Evolutionary conservation across 176 grass and related monocot species (phyloP).

Genomic region (Zoysia japonica): DNA sequence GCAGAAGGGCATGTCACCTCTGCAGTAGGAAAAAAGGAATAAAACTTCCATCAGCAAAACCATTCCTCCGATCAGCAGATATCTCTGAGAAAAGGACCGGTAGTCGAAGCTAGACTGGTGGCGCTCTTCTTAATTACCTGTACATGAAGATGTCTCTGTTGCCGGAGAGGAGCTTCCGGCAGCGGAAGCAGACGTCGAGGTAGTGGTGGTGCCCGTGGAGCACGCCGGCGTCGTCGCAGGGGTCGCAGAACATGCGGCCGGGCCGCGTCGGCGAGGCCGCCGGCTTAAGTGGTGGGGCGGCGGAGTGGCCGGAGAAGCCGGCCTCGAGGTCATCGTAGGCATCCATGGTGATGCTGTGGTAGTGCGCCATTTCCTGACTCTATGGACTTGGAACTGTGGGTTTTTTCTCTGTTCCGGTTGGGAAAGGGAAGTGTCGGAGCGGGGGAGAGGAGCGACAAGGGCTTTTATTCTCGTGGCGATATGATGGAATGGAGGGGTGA

Average conservation of each 20-base stretch:
- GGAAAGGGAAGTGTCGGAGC: background rate
- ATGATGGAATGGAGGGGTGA: background rate
- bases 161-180: slow-evolving; percentile 60
- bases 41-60: slow-evolving; percentile 29
- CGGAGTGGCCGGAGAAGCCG: slow-evolving; percentile 43
- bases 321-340: slow-evolving; percentile 59
- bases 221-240: slow-evolving; percentile 43
- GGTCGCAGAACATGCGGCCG: slow-evolving; percentile 63
- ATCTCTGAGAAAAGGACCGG: background rate
- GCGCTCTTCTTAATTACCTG: slow-evolving; percentile 40
- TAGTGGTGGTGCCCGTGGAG: slow-evolving; percentile 67
- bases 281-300: slow-evolving; percentile 29
- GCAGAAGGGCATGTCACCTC: slow-evolving; percentile 91
- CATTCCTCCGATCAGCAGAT: background rate
- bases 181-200: slow-evolving; percentile 86
- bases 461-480: slow-evolving; percentile 34
- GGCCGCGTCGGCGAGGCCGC: slow-evolving; percentile 28
- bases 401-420: slow-evolving; percentile 2
- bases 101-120: background rate
- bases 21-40: slow-evolving; percentile 24
- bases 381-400: background rate
- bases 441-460: background rate
- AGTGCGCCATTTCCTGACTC: slow-evolving; percentile 30
- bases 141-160: slow-evolving; percentile 98
- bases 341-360: slow-evolving; percentile 30